Evolutionary conservation across 495 filamentous ascomycete species (phyloP).

Genomic region (Penicillium flavigenum): DNA sequence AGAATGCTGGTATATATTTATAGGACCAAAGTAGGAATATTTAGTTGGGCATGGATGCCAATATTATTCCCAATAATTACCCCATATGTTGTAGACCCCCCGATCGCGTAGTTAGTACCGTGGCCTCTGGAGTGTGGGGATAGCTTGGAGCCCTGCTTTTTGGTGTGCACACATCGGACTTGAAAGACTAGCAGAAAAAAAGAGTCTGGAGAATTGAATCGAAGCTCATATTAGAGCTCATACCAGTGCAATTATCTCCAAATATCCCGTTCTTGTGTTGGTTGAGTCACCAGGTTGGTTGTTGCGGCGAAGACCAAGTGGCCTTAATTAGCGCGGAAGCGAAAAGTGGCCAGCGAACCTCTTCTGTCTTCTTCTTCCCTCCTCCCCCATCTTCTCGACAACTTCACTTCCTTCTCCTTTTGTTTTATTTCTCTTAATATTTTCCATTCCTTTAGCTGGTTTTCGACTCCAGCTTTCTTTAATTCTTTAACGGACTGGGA

Average conservation of each 20-base stretch:
- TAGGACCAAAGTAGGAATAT: not conserved
- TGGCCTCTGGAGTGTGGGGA: slow-evolving; percentile 18
- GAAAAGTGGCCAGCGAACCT: slow-evolving; percentile 48
- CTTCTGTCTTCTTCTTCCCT: slow-evolving; percentile 38
- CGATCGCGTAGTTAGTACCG: slow-evolving; percentile 12
- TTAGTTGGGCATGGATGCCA: not conserved
- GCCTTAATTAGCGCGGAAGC: slow-evolving; percentile 47
- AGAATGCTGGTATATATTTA: slow-evolving; percentile 11
- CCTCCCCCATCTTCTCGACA: slow-evolving; percentile 37
- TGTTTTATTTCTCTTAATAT: slow-evolving; percentile 45
- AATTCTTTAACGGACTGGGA: slow-evolving; percentile 33
- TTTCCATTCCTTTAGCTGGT: slow-evolving; percentile 55
- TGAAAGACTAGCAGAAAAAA: not conserved
- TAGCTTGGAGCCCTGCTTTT: slow-evolving; percentile 1
- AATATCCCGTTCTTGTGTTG: not conserved
- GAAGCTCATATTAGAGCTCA: not conserved
- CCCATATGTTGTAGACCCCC: not conserved
- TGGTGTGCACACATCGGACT: slow-evolving; percentile 1
- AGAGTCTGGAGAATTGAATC: slow-evolving; percentile 3
- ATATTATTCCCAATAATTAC: not conserved
- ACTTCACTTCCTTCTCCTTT: slow-evolving; percentile 35
- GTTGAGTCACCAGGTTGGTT: slow-evolving; percentile 21
- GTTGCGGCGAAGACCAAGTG: slow-evolving; percentile 43
- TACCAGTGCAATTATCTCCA: not conserved
- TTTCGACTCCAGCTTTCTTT: slow-evolving; percentile 52